Evolutionary conservation across 108 stramenopile genomes (phyloP).

Genomic region (Aurantiochytrium sp.): DNA sequence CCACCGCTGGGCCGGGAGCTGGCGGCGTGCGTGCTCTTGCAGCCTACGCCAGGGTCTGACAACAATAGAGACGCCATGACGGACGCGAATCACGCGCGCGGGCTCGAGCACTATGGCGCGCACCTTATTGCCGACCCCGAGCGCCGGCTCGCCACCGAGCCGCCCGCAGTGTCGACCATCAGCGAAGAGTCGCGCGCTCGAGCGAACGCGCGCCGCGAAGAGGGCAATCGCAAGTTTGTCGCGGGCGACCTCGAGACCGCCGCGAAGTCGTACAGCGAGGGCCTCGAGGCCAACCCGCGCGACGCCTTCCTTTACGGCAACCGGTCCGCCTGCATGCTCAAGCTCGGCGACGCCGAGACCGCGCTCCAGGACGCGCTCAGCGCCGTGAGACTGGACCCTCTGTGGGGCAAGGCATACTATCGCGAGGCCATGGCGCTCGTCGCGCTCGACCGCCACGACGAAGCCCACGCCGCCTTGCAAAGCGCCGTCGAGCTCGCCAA

Average conservation of each 20-base stretch:
- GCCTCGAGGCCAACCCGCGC: background rate
- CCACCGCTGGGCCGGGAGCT: background rate
- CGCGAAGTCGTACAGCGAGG: background rate
- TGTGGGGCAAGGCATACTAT: slow-evolving; percentile 2
- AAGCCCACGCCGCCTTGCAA: background rate
- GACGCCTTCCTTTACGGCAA: background rate
- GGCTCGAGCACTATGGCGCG: background rate
- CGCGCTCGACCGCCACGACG: background rate
- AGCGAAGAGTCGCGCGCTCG: too few species aligned
- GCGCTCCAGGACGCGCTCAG: background rate
- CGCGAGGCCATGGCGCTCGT: background rate
- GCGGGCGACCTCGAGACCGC: background rate
- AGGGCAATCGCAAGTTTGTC: background rate
- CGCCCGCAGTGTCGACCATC: too few species aligned
- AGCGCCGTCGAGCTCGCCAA: background rate
- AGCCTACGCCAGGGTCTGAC: background rate
- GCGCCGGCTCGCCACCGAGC: too few species aligned
- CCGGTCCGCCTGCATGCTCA: background rate
- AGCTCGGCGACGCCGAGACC: background rate
- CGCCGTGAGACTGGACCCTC: background rate
- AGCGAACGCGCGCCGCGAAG: background rate
- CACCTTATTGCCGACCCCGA: background rate
- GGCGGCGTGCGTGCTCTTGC: background rate
- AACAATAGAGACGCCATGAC: background rate
- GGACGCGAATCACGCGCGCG: background rate